Conservation (phyloP, 2,329 filamentous ascomycete genomes). For the Aspergillus sp. region DNA sequence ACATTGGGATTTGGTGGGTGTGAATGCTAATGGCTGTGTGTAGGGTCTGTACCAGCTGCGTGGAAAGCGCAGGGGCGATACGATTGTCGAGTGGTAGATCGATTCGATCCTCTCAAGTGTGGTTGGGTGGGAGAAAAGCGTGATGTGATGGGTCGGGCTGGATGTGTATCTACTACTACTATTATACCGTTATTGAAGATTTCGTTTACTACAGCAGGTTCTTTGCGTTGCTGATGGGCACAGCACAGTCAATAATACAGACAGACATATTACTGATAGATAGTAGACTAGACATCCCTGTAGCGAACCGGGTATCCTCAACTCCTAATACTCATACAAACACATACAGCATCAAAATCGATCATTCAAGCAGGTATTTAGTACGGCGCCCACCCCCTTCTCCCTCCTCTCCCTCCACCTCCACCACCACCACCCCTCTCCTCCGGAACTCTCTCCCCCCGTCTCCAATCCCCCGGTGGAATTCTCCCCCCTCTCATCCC, state of each 20-base stretch:
- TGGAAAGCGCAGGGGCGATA: constrained; percentile 84
- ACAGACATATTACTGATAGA: constrained; percentile 7
- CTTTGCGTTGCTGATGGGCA: not conserved
- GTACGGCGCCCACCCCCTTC: constrained; percentile 45
- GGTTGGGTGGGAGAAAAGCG: not conserved
- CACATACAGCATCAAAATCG: not conserved
- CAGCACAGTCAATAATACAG: too few relatives aligned
- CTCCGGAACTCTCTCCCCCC: constrained; percentile 50
- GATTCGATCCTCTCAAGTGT: not conserved
- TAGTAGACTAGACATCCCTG: not conserved
- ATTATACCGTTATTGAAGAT: not conserved
- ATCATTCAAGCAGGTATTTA: not conserved
- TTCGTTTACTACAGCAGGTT: not conserved
- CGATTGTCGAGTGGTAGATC: constrained; percentile 74
- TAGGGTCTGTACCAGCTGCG: constrained; percentile 85
- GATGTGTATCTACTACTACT: constrained; percentile 26
- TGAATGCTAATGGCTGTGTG: constrained; percentile 20
- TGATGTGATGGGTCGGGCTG: constrained; percentile 25
- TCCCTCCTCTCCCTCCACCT: constrained; percentile 21
- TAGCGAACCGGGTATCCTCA: constrained; percentile 17
- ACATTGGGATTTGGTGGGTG: too few relatives aligned
- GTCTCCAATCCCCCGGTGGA: constrained; percentile 51
- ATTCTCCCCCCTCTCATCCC: constrained; percentile 47
- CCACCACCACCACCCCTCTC: constrained; percentile 29
- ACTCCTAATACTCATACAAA: constrained; percentile 14